Base-by-base conservation (phyloP, 345 rosid species). In the Cardamine chenopodiifolia region DNA sequence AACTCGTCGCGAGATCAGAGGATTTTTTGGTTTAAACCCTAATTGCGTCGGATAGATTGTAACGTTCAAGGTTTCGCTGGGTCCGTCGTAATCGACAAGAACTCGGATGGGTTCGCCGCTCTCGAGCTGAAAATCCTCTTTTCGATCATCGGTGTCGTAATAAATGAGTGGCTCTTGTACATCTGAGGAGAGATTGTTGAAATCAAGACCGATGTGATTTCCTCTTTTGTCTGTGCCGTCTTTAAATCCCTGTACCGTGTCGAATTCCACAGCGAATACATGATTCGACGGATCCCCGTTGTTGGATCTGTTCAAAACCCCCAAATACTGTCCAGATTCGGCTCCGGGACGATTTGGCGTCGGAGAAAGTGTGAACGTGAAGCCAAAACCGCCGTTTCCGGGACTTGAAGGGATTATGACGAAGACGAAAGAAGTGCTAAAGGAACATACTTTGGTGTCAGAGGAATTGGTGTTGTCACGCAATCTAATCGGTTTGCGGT, bases 61-160 rank as follows among this genome's bases (percentile, higher is more conserved):
- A 10, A 91, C 87, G 35, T 81, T 79, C 14, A 85, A 5, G 2
- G 34, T 0, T 26, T 45, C 73, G 1, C 14, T 42, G 8, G 4
- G 32, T 1, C 87, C 87, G 19, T 93, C 86, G 55, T 93, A 93
- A 5, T 93, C 90, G 11, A 89, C 12, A 85, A 86, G 84, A 23
- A 83, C 91, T 59, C 79, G 90, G 60, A 87, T 80, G 0, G 83
- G 76, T 13, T 81, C 4, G 0, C 90, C 94, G 14, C 83, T 75
- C 23, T 88, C 80, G 71, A 78, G 50, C 4, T 8, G 31, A 69
- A 67, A 45, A 0, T 85, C 82, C 1, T 78, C 77, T 7, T 47
- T 4, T 2, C 45, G 63, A 8, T 53, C 15, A 6, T 53, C 9
- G 5, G 68, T 13, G 0, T 1, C 50, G 6, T n/a, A 62, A 23